Conservation (phyloP, 2,329 filamentous ascomycete genomes). For the Thelonectria discophora region DNA sequence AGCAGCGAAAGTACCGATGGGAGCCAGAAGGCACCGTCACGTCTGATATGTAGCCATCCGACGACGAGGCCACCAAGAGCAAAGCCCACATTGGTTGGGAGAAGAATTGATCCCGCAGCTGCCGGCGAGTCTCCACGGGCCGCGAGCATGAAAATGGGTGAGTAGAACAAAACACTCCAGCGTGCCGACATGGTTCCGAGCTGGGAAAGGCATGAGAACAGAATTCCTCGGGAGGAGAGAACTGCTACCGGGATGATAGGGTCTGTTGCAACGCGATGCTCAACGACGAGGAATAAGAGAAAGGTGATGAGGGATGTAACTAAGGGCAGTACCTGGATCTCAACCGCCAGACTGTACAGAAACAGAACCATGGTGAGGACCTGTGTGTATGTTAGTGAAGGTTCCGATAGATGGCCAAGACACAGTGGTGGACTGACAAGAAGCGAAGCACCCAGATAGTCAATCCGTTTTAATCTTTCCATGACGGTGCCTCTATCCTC, state of each 20-base stretch:
- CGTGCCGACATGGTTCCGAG: constrained; percentile 82
- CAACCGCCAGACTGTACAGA: constrained; percentile 74
- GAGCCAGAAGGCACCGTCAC: constrained; percentile 76
- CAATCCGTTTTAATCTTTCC: constrained; percentile 71
- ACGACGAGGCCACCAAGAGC: constrained; percentile 76
- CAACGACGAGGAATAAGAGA: constrained; percentile 67
- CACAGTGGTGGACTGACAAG: constrained; percentile 57
- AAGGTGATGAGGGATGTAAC: constrained; percentile 63
- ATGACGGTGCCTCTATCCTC: constrained; percentile 45
- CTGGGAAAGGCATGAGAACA: constrained; percentile 78
- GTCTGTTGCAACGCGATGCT: constrained; percentile 69
- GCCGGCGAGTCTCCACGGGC: constrained; percentile 76
- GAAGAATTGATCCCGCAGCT: constrained; percentile 76
- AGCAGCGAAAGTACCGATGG: constrained; percentile 67
- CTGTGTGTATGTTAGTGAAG: constrained; percentile 48
- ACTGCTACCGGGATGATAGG: constrained; percentile 80
- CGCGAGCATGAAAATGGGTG: constrained; percentile 80
- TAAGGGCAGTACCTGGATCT: constrained; percentile 68
- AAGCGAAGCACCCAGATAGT: constrained; percentile 77
- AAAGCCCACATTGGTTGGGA: constrained; percentile 85
- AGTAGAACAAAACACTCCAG: constrained; percentile 83
- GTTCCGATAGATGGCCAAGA: neutral
- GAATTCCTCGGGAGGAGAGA: constrained; percentile 73
- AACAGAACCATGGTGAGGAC: constrained; percentile 73
- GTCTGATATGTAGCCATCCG: constrained; percentile 79